A percentile compares a stretch with the other conserved stretches of the same genome.
phyloP scores from a whole-genome alignment of 805 yeast genomes.

The Metschnikowia corniflorae region DNA sequence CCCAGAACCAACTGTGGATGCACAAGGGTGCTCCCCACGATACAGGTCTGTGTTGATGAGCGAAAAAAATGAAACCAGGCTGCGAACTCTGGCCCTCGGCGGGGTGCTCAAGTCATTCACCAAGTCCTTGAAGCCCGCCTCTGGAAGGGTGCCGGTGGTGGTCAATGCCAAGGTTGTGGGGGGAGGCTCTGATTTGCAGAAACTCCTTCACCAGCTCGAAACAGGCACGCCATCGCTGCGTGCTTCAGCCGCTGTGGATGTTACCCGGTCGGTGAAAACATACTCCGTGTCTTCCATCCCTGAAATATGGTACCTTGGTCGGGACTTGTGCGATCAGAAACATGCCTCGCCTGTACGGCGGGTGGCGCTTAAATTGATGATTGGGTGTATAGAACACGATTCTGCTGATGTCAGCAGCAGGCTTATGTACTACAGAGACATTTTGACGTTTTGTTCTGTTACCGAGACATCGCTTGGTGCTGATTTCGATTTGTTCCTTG shows the following conservation, averaged over 20 bases:
- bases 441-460: constrained; percentile 42
- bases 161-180: constrained; percentile 45
- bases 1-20: too few relatives aligned
- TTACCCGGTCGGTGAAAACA: constrained; percentile 49
- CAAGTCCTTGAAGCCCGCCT: constrained; percentile 30
- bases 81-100: constrained; percentile 32
- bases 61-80: constrained; percentile 5
- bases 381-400: constrained; percentile 52
- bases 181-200: constrained; percentile 39
- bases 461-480: constrained; percentile 37
- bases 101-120: constrained; percentile 39
- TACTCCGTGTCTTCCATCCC: constrained; percentile 58
- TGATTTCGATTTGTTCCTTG: constrained; percentile 49
- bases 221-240: constrained; percentile 36
- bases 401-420: constrained; percentile 46
- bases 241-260: constrained; percentile 47
- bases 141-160: constrained; percentile 18
- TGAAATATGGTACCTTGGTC: constrained; percentile 72
- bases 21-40: too few relatives aligned
- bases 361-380: constrained; percentile 51
- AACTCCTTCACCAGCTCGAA: constrained; percentile 36
- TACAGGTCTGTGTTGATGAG: too few relatives aligned
- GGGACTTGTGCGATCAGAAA: constrained; percentile 45
- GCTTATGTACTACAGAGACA: constrained; percentile 58
- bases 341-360: constrained; percentile 28